Evolutionary conservation across 257 asterid species (phyloP).

Genomic region (Mitragyna speciosa): DNA sequence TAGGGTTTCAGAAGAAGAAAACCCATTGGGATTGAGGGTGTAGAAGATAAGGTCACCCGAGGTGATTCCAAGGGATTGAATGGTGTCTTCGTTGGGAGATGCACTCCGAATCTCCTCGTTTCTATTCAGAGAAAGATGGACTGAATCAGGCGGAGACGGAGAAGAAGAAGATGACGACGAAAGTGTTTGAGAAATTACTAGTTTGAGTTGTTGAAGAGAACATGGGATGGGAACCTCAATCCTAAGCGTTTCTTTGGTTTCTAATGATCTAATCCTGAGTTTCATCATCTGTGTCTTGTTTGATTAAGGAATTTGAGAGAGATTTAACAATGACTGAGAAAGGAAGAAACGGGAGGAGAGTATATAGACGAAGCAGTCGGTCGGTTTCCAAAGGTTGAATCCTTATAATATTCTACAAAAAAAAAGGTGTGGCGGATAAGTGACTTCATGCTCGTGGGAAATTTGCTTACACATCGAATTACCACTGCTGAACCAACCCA

Average conservation of each 20-base stretch:
- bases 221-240: conserved; percentile 49
- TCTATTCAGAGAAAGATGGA: conserved; percentile 78
- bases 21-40: conserved; percentile 31
- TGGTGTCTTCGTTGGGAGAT: conserved; percentile 39
- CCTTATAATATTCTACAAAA: too few relatives aligned
- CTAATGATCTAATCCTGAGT: conserved; percentile 59
- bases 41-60: conserved; percentile 71
- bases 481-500: too few relatives aligned
- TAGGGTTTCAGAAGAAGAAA: conserved; percentile 19
- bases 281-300: conserved; percentile 39
- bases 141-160: conserved; percentile 34
- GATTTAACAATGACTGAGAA: not conserved
- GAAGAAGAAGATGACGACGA: conserved; percentile 29
- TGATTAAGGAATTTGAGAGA: too few relatives aligned
- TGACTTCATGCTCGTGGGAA: too few relatives aligned
- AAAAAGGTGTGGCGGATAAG: too few relatives aligned
- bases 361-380: not conserved
- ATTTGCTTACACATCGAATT: too few relatives aligned
- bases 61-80: conserved; percentile 65
- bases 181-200: conserved; percentile 39
- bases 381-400: too few relatives aligned
- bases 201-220: conserved; percentile 48
- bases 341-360: not conserved
- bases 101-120: conserved; percentile 56
- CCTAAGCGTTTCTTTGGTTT: conserved; percentile 61